A percentile compares a stretch with the other conserved stretches of the same genome.
Evolutionary conservation across 345 rosid genomes (phyloP).

Genomic region (Firmiana major): DNA sequence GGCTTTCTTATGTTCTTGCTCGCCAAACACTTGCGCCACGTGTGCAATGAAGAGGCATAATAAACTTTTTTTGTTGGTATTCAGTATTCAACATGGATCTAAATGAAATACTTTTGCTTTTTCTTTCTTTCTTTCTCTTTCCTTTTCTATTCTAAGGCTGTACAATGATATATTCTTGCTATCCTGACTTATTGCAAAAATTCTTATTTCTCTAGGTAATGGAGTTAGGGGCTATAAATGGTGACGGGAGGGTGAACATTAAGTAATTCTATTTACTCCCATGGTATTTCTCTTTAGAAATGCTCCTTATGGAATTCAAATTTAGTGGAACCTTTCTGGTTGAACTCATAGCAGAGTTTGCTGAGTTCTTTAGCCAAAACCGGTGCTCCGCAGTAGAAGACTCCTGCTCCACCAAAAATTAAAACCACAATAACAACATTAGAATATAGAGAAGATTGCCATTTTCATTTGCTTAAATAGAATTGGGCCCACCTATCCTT

Average conservation of each 20-base stretch:
- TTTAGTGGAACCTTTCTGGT: conserved; percentile 88
- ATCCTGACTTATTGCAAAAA: conserved; percentile 15
- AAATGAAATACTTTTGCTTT: background rate
- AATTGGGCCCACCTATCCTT: conserved; percentile 61
- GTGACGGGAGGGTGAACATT: background rate
- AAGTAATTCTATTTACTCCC: background rate
- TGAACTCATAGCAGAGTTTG: conserved; percentile 87
- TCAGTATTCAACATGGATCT: background rate
- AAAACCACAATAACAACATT: background rate
- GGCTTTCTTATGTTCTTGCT: background rate
- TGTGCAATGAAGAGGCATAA: background rate
- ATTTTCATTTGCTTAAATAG: background rate
- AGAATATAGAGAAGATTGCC: background rate
- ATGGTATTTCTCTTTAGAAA: conserved; percentile 36
- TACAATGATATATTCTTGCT: conserved; percentile 28
- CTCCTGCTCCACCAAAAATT: conserved; percentile 50
- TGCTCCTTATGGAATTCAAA: conserved; percentile 98
- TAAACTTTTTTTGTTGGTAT: background rate
- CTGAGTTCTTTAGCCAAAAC: conserved; percentile 85
- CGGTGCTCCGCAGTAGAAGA: conserved; percentile 96
- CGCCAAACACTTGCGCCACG: background rate
- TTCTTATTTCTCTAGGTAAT: background rate
- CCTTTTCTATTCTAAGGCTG: conserved; percentile 18
- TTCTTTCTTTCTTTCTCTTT: background rate
- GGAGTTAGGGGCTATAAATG: conserved; percentile 2